These are phyloP conservation scores for Aristolochia contorta DNA, from an alignment of 164 flowering plant species.

Conservation along the genomic window DNA sequence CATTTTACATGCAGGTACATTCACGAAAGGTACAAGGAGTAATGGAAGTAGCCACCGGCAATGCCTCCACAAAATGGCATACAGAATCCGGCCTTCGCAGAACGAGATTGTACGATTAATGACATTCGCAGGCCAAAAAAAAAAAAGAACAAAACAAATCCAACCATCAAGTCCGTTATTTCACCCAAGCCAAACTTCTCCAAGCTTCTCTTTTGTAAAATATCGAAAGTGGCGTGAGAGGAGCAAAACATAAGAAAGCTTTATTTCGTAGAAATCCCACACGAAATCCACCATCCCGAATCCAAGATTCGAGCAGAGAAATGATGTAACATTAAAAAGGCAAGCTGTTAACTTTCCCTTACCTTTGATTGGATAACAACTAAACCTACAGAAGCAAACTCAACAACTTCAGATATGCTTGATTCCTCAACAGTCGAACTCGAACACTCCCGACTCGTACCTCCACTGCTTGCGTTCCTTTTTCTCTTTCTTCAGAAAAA, in stretches of 20 bases:
- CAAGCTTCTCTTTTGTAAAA: constrained; percentile 1
- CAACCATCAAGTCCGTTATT: too few species aligned
- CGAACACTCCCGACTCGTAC: too few species aligned
- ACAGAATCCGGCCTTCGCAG: too few species aligned
- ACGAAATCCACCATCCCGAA: too few species aligned
- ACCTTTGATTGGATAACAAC: neutral
- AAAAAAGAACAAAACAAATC: too few species aligned
- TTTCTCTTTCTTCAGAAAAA: neutral
- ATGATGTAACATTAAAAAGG: neutral
- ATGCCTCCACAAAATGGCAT: too few species aligned
- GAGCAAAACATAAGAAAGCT: constrained; percentile 3
- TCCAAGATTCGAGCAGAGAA: constrained; percentile 5
- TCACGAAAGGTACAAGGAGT: too few species aligned
- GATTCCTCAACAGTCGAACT: constrained; percentile 6
- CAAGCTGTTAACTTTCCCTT: constrained; percentile 4
- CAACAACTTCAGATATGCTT: constrained; percentile 5
- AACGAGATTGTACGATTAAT: too few species aligned
- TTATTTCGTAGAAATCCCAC: neutral
- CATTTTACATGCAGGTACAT: too few species aligned
- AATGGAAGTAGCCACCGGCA: too few species aligned
- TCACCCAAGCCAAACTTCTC: neutral
- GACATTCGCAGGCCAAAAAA: too few species aligned
- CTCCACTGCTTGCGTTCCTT: neutral
- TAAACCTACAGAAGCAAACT: neutral
- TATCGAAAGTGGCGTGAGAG: neutral